Percentiles rank a stretch among this genome's conserved stretches.
Conservation (phyloP, 2,329 filamentous ascomycete species). For the Aspergillus sp. region DNA sequence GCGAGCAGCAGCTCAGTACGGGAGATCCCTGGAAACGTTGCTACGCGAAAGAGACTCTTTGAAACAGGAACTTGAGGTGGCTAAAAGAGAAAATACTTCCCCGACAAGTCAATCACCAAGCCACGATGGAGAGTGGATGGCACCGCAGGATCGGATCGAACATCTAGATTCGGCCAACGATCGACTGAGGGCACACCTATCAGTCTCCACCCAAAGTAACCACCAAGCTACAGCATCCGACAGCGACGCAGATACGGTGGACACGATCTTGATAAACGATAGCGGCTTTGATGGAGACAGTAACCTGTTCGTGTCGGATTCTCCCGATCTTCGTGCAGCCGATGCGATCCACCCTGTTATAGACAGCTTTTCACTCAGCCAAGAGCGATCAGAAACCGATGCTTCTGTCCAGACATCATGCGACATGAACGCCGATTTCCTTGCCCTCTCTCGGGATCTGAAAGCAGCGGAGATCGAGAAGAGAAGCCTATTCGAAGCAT, state of each 20-base stretch:
- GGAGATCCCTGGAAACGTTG: conserved; percentile 26
- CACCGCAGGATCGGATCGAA: conserved; percentile 17
- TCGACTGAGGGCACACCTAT: conserved; percentile 21
- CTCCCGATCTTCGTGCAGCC: conserved; percentile 29
- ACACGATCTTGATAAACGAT: conserved; percentile 32
- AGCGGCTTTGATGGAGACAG: conserved; percentile 26
- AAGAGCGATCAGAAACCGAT: conserved; percentile 13
- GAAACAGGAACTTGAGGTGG: conserved; percentile 26
- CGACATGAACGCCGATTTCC: conserved; percentile 26
- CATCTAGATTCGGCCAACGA: conserved; percentile 22
- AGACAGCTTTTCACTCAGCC: conserved; percentile 19
- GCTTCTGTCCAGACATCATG: conserved; percentile 20
- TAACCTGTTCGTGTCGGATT: conserved; percentile 29
- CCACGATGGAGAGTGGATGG: conserved; percentile 20
- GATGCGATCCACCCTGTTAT: conserved; percentile 11
- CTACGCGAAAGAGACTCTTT: conserved; percentile 29
- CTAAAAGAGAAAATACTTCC: conserved; percentile 12
- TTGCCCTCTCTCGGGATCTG: conserved; percentile 37
- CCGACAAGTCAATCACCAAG: conserved; percentile 8
- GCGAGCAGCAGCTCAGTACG: conserved; percentile 26
- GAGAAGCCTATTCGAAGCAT: conserved; percentile 39
- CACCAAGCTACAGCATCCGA: not conserved
- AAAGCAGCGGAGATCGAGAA: conserved; percentile 42
- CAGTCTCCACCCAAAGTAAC: conserved; percentile 13
- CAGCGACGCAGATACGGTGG: conserved; percentile 11